Evolutionary conservation across 2,329 filamentous ascomycete genomes (phyloP).

Genomic region (Cryphonectria carpinicola): DNA sequence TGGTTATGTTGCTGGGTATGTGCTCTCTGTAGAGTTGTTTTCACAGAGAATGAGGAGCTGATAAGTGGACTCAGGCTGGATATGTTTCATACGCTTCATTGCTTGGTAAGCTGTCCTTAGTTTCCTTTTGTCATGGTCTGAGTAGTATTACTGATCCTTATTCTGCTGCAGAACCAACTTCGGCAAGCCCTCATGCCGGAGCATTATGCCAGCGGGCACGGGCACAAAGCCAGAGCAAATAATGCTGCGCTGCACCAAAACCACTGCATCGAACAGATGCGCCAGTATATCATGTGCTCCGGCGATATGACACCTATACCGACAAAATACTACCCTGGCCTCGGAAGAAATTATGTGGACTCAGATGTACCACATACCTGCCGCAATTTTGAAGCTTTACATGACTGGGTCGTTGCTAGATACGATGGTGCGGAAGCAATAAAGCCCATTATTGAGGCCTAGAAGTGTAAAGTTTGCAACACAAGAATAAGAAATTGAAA

Average conservation of each 20-base stretch:
- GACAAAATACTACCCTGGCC: neutral
- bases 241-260: conserved; percentile 26
- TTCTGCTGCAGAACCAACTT: neutral
- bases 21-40: neutral
- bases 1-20: neutral
- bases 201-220: neutral
- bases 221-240: conserved; percentile 27
- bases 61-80: neutral
- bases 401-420: neutral
- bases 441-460: neutral
- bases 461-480: neutral
- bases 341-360: neutral
- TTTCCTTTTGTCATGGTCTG: neutral
- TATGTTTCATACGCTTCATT: neutral
- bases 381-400: neutral
- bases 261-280: conserved; percentile 31
- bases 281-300: conserved; percentile 31
- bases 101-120: neutral
- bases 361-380: neutral
- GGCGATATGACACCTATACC: conserved; percentile 31
- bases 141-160: neutral
- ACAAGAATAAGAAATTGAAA: neutral
- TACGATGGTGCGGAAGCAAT: conserved; percentile 1
- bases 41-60: neutral
- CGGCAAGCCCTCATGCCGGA: neutral